Conservation (phyloP, 2,329 filamentous ascomycete species). For the Clonostachys rosea region DNA sequence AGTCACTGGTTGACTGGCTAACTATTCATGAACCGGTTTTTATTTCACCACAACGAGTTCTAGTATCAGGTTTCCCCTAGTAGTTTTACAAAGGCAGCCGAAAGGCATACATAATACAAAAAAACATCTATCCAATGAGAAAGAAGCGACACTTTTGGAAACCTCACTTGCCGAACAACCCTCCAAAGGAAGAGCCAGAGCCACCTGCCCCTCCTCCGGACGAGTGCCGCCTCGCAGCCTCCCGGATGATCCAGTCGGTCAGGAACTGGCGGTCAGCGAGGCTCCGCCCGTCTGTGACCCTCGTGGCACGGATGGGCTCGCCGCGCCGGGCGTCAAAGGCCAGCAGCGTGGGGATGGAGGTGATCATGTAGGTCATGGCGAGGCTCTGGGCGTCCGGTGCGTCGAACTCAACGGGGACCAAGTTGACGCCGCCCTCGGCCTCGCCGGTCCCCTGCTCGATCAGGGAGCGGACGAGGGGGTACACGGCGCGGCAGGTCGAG, state of each 20-base stretch:
- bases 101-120: too few relatives aligned
- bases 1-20: too few relatives aligned
- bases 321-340: constrained; percentile 44
- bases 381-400: constrained; percentile 45
- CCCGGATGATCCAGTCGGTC: constrained; percentile 46
- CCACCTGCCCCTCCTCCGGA: constrained; percentile 33
- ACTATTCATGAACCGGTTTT: too few relatives aligned
- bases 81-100: too few relatives aligned
- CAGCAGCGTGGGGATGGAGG: constrained; percentile 50
- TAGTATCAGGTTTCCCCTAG: too few relatives aligned
- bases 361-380: constrained; percentile 53
- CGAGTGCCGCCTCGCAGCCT: constrained; percentile 40
- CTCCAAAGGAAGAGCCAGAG: constrained; percentile 23
- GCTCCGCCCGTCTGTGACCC: constrained; percentile 40
- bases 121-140: too few relatives aligned
- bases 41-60: too few relatives aligned
- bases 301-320: constrained; percentile 43
- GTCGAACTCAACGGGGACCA: constrained; percentile 51
- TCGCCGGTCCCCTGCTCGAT: constrained; percentile 44
- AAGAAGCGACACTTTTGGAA: too few relatives aligned
- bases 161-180: constrained; percentile 29
- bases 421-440: constrained; percentile 49
- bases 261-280: constrained; percentile 45
- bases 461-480: constrained; percentile 45
- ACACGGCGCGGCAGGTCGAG: constrained; percentile 44